Conservation (phyloP, 192 early-diverging fungal genomes). For the Backusella liffmaniae region DNA sequence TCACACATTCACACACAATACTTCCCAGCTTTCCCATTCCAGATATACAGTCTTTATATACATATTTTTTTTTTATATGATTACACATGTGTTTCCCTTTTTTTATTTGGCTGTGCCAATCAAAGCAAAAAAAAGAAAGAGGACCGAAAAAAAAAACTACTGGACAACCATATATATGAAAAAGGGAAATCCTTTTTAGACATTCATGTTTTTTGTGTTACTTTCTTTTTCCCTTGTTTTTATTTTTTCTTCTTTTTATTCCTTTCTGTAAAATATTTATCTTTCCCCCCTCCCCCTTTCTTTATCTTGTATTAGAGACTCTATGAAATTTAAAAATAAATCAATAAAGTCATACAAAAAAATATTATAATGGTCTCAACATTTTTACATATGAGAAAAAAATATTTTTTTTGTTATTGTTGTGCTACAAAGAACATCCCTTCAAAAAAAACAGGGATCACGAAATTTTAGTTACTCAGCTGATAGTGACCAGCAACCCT, state of each 20-base stretch:
- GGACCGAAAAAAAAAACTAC: not conserved
- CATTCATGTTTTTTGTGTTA: constrained; percentile 2
- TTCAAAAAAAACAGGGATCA: constrained; percentile 10
- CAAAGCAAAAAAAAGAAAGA: not conserved
- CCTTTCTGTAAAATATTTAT: not conserved
- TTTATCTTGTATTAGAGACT: not conserved
- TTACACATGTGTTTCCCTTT: constrained; percentile 8
- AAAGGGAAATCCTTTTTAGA: constrained; percentile 6
- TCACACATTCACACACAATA: not conserved
- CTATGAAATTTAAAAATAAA: not conserved
- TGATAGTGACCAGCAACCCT: not conserved
- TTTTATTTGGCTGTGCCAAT: constrained; percentile 10
- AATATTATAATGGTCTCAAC: not conserved
- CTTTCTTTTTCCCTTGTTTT: not conserved
- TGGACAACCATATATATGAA: not conserved
- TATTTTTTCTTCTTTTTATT: not conserved
- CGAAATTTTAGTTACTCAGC: not conserved
- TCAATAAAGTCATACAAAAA: not conserved
- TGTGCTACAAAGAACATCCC: not conserved
- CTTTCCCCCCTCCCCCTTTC: not conserved
- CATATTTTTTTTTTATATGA: not conserved
- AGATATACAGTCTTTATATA: not conserved
- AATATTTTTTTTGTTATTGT: not conserved
- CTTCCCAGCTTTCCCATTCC: not conserved
- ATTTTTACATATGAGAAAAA: not conserved